Base-by-base conservation (phyloP, 208 protist species). In the Spongospora subterranea region DNA sequence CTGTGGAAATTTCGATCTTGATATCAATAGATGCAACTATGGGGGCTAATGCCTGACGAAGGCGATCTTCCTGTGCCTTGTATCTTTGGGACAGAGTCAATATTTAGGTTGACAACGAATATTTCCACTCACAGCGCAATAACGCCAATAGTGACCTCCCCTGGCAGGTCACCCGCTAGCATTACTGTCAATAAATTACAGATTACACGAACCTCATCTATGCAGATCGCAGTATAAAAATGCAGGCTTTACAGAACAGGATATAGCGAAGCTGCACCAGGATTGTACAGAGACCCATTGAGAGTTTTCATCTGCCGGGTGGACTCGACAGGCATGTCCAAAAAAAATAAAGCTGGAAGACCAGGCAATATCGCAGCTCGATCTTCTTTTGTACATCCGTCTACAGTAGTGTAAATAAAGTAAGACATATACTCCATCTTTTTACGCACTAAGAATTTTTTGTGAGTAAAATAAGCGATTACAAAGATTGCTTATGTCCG, bases 241-340 rank as follows among this genome's bases (percentile, higher is more conserved):
- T 6, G 50, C 50, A 60, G 6, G 24, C 50, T 60, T 29, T 60
- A 29, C 50, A 24, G 6, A 6, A 60, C 6, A 6, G 6, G 24
- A 29, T 29, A 60, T 29, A 60, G 24, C 24, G 24, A 60, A 6
- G 24, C 50, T 60, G 6, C 13, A 82, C 71, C 71, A 40, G n/a
- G n/a, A 82, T 82, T 82, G 40, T 82, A 82, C 6, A 82, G n/a
- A 82, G 35, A 45, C 13, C 71, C 71, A 39, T n/a, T n/a, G n/a
- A n/a, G 35, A 6, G 71, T 35, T 6, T 20, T 45, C 6, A 35
- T 13, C n/a, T 82, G 71, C 6, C 35, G 6, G n/a, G 35, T 39
- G 35, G 11, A 45, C 13, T 29, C 20, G 20, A 6, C 13, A 6
- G 71, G 35, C n/a, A 82, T 39, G n/a, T 82, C 71, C 6, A 82